A percentile compares a stretch with the other conserved stretches of the same genome.
These are phyloP conservation scores for Coemansia sp. DNA, from an alignment of 192 early-diverging fungal species.

Conservation along the genomic window DNA sequence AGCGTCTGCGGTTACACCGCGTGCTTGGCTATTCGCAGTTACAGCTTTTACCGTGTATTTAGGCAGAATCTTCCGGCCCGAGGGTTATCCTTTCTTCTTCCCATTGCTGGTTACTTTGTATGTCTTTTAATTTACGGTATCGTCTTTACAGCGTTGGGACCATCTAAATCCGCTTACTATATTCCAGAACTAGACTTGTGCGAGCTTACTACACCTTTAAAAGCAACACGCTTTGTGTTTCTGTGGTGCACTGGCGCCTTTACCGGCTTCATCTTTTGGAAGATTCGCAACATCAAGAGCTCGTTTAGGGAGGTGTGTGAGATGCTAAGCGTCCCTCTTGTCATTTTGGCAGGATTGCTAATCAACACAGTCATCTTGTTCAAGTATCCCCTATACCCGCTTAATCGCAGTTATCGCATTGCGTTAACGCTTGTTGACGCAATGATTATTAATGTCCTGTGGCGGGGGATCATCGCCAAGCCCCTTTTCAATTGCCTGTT, in stretches of 20 bases:
- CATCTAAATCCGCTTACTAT: conserved; percentile 10
- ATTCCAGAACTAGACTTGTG: conserved; percentile 21
- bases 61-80: conserved; percentile 19
- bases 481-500: conserved; percentile 27
- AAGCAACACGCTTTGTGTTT: conserved; percentile 25
- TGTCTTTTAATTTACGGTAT: conserved; percentile 22
- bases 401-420: conserved; percentile 16
- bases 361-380: conserved; percentile 32
- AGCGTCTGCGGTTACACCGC: conserved; percentile 21
- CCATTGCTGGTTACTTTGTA: conserved; percentile 8
- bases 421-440: conserved; percentile 31
- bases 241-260: conserved; percentile 28
- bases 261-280: conserved; percentile 17
- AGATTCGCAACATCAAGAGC: conserved; percentile 46
- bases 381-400: conserved; percentile 18
- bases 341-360: conserved; percentile 19
- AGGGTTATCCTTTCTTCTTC: conserved; percentile 24
- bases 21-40: conserved; percentile 26
- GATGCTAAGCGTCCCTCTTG: conserved; percentile 13
- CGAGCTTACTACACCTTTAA: conserved; percentile 12
- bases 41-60: conserved; percentile 29
- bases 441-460: conserved; percentile 18
- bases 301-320: conserved; percentile 47
- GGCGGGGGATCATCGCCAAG: conserved; percentile 38
- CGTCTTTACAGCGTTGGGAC: conserved; percentile 15